Percentiles rank a stretch among this genome's conserved stretches.
phyloP scores from a whole-genome alignment of 108 stramenopile species.

The Skeletonema grethae region DNA sequence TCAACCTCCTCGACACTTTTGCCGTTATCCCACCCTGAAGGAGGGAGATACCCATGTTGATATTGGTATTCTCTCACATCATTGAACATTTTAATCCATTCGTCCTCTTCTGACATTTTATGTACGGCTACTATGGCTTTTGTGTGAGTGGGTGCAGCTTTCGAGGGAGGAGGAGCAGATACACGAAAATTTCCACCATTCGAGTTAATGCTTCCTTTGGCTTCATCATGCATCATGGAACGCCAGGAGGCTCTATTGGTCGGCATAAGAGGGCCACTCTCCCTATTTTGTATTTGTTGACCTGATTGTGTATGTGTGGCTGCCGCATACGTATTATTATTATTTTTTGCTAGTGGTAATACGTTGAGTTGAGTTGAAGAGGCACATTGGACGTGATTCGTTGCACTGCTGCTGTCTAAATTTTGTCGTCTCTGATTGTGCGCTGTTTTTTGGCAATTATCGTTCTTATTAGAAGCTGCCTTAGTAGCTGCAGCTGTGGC shows the following conservation, averaged over 20 bases:
- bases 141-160: not conserved
- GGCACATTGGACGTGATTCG: not conserved
- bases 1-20: not conserved
- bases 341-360: not conserved
- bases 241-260: not conserved
- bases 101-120: not conserved
- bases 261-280: not conserved
- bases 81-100: not conserved
- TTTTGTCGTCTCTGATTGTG: not conserved
- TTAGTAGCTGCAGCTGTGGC: not conserved
- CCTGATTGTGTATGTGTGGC: not conserved
- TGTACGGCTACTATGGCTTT: not conserved
- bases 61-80: not conserved
- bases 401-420: not conserved
- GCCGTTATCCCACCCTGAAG: not conserved
- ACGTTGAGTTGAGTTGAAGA: not conserved
- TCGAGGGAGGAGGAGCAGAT: not conserved
- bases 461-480: not conserved
- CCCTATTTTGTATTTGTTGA: not conserved
- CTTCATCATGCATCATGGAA: not conserved
- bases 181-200: not conserved
- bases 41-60: not conserved
- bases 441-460: not conserved
- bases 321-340: not conserved
- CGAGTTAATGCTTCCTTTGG: not conserved